A percentile compares a stretch with the other conserved stretches of the same genome.
Evolutionary conservation across 352 stramenopile genomes (phyloP).

Genomic region (Phytopythium chamaehyphon): DNA sequence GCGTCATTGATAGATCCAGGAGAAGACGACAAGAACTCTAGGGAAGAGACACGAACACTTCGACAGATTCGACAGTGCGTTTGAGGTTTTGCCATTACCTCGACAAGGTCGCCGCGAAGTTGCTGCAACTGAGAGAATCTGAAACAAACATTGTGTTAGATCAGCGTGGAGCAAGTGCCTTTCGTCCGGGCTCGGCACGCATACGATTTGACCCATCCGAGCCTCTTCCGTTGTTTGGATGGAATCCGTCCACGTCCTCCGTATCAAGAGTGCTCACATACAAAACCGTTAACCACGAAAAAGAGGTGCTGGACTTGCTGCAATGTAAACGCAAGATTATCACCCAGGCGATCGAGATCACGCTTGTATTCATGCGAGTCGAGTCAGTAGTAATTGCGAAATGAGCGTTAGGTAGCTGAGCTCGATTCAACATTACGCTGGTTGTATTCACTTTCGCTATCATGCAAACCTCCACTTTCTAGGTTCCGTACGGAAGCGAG

Average conservation of each 20-base stretch:
- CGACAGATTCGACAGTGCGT: constrained; percentile 29
- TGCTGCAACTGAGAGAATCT: constrained; percentile 3
- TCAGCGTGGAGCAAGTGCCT: constrained; percentile 25
- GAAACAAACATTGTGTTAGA: constrained; percentile 23
- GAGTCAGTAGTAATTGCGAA: constrained; percentile 29
- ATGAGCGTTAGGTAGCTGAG: constrained; percentile 8
- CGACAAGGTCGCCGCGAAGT: neutral
- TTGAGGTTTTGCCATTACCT: constrained; percentile 13
- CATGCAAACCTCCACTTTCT: neutral
- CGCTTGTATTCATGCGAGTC: constrained; percentile 32
- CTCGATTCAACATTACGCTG: too few species aligned
- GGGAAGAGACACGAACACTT: constrained; percentile 14
- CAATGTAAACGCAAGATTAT: constrained; percentile 39
- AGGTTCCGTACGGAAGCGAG: constrained; percentile 5
- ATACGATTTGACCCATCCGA: constrained; percentile 3
- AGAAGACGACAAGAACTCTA: neutral
- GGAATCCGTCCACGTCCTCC: constrained; percentile 18
- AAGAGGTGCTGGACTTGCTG: constrained; percentile 37
- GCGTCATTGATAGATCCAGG: constrained; percentile 13
- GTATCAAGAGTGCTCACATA: constrained; percentile 21
- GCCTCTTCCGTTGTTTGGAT: constrained; percentile 29
- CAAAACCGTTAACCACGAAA: constrained; percentile 8
- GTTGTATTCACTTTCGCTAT: too few species aligned
- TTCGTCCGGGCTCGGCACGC: constrained; percentile 10
- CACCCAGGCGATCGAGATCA: constrained; percentile 36